Evolutionary conservation across 2,329 filamentous ascomycete species (phyloP), one percentile per base, ranked within the genome.

Genomic region (Parastagonospora avenae): DNA sequence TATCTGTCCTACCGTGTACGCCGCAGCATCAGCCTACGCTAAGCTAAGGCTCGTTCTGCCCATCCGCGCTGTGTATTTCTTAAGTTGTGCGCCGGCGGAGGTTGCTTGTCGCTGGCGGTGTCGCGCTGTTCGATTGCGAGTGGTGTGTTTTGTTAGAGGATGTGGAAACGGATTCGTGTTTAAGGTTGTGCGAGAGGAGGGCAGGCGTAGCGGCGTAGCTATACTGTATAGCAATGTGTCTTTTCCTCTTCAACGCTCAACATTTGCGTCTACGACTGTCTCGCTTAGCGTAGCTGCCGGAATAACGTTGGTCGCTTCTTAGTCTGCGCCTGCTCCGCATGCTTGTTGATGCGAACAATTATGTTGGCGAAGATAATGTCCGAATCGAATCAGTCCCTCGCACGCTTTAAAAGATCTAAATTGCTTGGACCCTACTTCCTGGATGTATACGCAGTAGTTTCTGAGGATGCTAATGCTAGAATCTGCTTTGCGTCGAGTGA

Each of bases 61-160:
- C 43, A 38, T 31, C 43, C 43, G 29, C 33, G 15, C 42, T 37
- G 42, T 36, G 43, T 39, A 46, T 29, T 39, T 46, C 33, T 39
- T 46, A 46, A 46, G 43, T 39, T 46, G 43, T 46, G 43, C 43
- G 43, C 43, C 43, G 33, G 43, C 43, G 43, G 43, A 35, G 37
- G 43, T 46, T 29, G 43, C 43, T 38, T 46, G 32, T 46, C 33
- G 33, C 27, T 39, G 24, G 35, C 24, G 33, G 19, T 46, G 43
- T 31, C 43, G 43, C 43, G 43, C 35, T 46, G 27, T 38, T 46
- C 33, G 43, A 36, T 39, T 46, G 43, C 35, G 43, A 46, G 32
- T 35, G 35, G 24, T 29, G 33, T 27, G 33, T 27, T 15, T 46
- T 14, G 43, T 46, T 39, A 35, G 33, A 46, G 43, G 43, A 46